Conservation (phyloP, 139 green algal genomes). For the Pleodorina starrii region DNA sequence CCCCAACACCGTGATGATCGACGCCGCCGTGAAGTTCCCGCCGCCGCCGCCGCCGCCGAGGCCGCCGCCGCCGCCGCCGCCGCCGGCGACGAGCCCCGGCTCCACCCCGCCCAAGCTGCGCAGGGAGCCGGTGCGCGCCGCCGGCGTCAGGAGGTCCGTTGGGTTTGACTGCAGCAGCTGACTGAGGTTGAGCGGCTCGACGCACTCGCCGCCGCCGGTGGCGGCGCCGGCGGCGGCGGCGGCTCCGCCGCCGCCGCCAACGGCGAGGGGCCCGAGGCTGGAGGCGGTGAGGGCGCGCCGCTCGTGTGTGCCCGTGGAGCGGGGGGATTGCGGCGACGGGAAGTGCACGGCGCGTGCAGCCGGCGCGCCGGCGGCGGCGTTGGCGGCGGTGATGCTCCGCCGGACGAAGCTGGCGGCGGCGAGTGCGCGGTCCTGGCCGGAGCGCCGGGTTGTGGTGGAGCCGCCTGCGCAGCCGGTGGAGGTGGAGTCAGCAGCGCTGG, state of each 20-base stretch:
- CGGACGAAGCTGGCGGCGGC: background rate
- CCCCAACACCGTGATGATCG: conserved; percentile 15
- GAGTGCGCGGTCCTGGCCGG: background rate
- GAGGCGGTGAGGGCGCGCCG: background rate
- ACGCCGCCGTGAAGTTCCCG: background rate
- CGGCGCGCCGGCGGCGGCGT: background rate
- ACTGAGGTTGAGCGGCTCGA: conserved; percentile 12
- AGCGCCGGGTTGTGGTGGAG: background rate
- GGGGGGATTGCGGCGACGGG: background rate
- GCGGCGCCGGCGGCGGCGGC: background rate
- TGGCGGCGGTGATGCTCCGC: background rate
- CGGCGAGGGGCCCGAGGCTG: background rate
- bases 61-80: background rate
- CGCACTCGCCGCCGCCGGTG: background rate
- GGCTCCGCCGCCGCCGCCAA: background rate
- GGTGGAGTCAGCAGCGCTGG: too few species aligned
- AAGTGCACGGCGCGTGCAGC: background rate
- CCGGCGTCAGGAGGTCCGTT: background rate
- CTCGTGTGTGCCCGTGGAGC: background rate
- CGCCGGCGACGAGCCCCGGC: background rate
- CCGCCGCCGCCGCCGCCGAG: background rate
- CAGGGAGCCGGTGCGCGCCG: background rate
- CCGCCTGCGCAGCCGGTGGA: background rate
- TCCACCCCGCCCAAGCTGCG: background rate
- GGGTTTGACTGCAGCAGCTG: background rate